These are phyloP conservation scores for Ottelia alismoides DNA, from an alignment of 106 monocot species.

Conservation along the genomic window DNA sequence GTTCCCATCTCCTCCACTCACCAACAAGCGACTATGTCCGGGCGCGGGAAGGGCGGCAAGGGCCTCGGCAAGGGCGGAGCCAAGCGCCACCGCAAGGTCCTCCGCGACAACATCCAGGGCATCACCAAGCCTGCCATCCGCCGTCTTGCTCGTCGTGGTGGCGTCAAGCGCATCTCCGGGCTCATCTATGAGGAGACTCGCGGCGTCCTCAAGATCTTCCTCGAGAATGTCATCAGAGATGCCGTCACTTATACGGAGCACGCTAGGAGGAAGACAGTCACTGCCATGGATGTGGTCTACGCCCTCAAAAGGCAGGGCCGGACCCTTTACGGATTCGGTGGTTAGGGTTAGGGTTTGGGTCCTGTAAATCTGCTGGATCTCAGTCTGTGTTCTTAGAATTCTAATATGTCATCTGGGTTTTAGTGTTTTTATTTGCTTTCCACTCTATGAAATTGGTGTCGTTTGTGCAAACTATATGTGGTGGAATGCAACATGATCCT, in stretches of 20 bases:
- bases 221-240: conserved; percentile 22
- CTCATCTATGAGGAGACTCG: conserved; percentile 65
- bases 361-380: too few species aligned
- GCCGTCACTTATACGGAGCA: conserved; percentile 1
- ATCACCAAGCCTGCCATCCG: conserved; percentile 78
- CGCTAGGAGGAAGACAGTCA: conserved; percentile 9
- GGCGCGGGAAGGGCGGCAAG: not conserved
- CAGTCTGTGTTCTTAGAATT: too few species aligned
- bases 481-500: too few species aligned
- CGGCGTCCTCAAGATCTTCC: conserved; percentile 63
- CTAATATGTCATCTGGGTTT: too few species aligned
- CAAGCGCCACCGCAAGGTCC: conserved; percentile 64
- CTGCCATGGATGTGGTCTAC: conserved; percentile 11
- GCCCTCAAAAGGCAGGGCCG: conserved; percentile 13
- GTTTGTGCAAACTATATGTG: too few species aligned
- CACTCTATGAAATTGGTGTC: too few species aligned
- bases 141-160: conserved; percentile 51
- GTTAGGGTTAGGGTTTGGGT: too few species aligned
- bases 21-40: too few species aligned
- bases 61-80: conserved; percentile 47
- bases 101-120: conserved; percentile 74
- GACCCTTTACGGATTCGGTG: conserved; percentile 9
- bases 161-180: conserved; percentile 54
- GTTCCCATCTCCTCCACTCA: too few species aligned
- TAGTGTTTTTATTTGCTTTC: too few species aligned